A percentile compares a stretch with the other conserved stretches of the same genome.
phyloP scores from a whole-genome alignment of 1,284 basidiomycete genomes.

The Anthracocystis panici-leucophaei region DNA sequence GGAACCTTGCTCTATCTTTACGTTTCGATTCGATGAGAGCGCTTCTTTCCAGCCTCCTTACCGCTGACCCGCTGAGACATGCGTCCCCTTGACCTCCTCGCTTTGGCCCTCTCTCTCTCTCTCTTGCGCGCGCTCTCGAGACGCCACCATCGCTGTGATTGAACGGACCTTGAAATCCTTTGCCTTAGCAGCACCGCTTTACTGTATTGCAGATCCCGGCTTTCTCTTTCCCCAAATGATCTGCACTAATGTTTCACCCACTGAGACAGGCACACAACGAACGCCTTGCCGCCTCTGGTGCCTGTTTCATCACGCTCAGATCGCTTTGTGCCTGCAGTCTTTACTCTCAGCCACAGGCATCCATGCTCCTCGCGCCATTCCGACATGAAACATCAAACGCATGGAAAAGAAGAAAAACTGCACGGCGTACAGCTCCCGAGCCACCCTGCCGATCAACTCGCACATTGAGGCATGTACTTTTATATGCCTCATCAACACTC shows the following conservation, averaged over 20 bases:
- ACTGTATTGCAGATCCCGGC: background rate
- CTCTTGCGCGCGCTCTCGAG: background rate
- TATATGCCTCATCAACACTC: too few species aligned
- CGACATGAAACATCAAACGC: too few species aligned
- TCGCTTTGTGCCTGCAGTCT: background rate
- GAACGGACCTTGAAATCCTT: constrained; percentile 3
- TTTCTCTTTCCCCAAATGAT: background rate
- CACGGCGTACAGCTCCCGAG: too few species aligned
- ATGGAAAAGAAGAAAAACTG: too few species aligned
- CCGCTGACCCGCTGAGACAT: constrained; percentile 9
- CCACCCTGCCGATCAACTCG: too few species aligned
- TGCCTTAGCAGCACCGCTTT: background rate
- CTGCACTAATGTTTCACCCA: background rate
- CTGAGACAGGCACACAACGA: constrained; percentile 7
- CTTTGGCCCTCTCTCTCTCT: background rate
- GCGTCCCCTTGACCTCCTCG: constrained; percentile 2
- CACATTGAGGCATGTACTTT: too few species aligned
- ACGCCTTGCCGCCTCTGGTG: background rate
- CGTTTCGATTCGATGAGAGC: background rate
- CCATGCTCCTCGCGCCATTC: background rate
- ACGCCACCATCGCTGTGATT: background rate
- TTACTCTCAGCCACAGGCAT: too few species aligned
- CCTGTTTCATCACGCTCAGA: constrained; percentile 4
- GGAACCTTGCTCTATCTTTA: too few species aligned
- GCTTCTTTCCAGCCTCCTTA: constrained; percentile 8